These are phyloP conservation scores for Isabelozyma rhagii DNA, from an alignment of 805 yeast genomes.

Conservation along the genomic window DNA sequence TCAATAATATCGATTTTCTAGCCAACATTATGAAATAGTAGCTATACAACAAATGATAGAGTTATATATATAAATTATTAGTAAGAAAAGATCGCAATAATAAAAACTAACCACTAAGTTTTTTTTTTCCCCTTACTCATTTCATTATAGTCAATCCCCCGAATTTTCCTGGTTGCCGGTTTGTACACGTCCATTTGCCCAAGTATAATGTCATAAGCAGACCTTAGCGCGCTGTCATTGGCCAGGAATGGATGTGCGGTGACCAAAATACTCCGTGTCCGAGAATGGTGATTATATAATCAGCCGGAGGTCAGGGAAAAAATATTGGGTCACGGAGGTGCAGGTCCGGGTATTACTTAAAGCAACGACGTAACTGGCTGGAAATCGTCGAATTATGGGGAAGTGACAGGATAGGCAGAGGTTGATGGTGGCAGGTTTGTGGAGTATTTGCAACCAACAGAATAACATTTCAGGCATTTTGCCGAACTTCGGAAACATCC, in stretches of 20 bases:
- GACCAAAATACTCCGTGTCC: neutral
- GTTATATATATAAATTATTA: neutral
- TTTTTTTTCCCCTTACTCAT: neutral
- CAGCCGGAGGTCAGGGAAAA: neutral
- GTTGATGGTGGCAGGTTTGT: no score
- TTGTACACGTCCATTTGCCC: slow-evolving; percentile 3
- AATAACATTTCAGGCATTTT: no score
- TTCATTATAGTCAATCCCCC: neutral
- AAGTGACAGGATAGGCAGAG: no score
- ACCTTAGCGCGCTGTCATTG: slow-evolving; percentile 8
- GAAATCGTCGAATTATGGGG: no score
- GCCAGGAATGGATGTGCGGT: slow-evolving; percentile 2
- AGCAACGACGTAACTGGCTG: no score
- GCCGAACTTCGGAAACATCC: no score
- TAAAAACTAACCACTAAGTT: neutral
- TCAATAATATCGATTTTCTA: slow-evolving; percentile 5
- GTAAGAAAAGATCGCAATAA: slow-evolving; percentile 3
- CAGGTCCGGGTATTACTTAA: neutral
- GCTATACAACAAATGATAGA: neutral
- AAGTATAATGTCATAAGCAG: slow-evolving; percentile 6
- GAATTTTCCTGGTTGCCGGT: slow-evolving; percentile 1
- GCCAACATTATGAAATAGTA: slow-evolving; percentile 5
- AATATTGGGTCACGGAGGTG: neutral
- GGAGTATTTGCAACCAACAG: no score
- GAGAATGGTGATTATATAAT: neutral